Percentiles rank a stretch among this genome's conserved stretches.
These are phyloP conservation scores for Globisporangium parvum DNA, from an alignment of 352 stramenopile species.

Conservation along the genomic window DNA sequence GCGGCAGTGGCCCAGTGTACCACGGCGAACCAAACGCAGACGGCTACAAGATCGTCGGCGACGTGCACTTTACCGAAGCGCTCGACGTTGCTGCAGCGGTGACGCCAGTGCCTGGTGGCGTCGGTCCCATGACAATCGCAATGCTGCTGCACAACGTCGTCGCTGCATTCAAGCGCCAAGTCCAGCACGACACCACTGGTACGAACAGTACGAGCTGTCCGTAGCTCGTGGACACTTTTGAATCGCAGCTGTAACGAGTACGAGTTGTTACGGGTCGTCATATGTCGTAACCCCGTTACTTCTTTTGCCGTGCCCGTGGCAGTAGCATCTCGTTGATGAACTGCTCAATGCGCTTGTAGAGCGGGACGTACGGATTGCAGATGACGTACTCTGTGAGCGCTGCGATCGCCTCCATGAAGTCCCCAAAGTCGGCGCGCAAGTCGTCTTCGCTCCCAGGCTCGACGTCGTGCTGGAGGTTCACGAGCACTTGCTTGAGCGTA, in stretches of 20 bases:
- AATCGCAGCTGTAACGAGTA: no score
- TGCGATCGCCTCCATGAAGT: conserved; percentile 68
- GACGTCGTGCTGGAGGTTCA: conserved; percentile 63
- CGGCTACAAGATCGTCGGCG: conserved; percentile 96
- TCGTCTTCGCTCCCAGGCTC: conserved; percentile 24
- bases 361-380: conserved; percentile 70
- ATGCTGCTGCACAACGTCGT: conserved; percentile 92
- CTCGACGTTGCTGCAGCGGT: conserved; percentile 84
- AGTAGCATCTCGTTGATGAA: conserved; percentile 77
- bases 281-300: no score
- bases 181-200: conserved; percentile 16
- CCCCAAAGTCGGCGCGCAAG: conserved; percentile 51
- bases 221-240: no score
- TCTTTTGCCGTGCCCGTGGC: conserved; percentile 65
- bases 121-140: conserved; percentile 98
- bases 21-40: conserved; percentile 52
- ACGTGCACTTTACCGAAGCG: conserved; percentile 92
- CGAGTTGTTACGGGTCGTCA: no score
- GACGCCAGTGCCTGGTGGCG: conserved; percentile 96
- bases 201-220: no score
- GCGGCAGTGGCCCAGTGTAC: conserved; percentile 27
- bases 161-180: conserved; percentile 61
- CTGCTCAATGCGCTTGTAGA: conserved; percentile 72
- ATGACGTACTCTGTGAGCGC: conserved; percentile 75
- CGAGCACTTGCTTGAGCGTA: conserved; percentile 72